Conservation (phyloP, 2,329 filamentous ascomycete genomes). For the Sphaerostilbella broomeana region DNA sequence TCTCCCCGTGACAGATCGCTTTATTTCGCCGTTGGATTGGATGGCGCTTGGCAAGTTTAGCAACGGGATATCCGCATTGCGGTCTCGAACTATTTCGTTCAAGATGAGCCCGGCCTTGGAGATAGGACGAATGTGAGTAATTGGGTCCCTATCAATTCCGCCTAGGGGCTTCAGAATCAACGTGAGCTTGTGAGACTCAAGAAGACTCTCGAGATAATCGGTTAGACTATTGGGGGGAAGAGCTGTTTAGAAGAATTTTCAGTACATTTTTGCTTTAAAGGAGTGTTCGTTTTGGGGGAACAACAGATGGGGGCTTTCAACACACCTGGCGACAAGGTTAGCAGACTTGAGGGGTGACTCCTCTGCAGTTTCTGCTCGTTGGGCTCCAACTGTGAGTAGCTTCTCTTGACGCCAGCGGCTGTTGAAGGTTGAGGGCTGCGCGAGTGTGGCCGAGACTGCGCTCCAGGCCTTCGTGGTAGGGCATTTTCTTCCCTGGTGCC, state of each 20-base stretch:
- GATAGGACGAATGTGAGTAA: conserved; percentile 5
- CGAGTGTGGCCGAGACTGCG: too few relatives aligned
- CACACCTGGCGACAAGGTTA: too few relatives aligned
- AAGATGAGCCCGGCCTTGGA: conserved; percentile 16
- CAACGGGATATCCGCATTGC: conserved; percentile 13
- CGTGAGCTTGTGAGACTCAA: conserved; percentile 12
- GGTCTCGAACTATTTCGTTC: conserved; percentile 6
- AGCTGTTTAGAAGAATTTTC: conserved; percentile 7
- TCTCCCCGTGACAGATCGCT: conserved; percentile 17
- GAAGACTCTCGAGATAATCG: conserved; percentile 12
- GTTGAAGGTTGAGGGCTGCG: too few relatives aligned
- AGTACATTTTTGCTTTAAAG: background rate
- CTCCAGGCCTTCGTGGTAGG: too few relatives aligned
- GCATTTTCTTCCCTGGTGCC: too few relatives aligned
- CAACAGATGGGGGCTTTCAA: background rate
- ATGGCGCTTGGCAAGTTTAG: conserved; percentile 13
- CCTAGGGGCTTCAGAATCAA: conserved; percentile 12
- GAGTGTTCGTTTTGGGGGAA: background rate
- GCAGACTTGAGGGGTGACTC: too few relatives aligned
- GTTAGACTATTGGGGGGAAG: conserved; percentile 12
- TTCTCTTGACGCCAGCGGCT: too few relatives aligned
- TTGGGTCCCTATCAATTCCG: background rate
- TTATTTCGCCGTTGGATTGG: background rate
- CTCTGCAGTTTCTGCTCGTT: too few relatives aligned
- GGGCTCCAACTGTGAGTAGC: too few relatives aligned